A percentile compares a stretch with the other conserved stretches of the same genome.
These are phyloP conservation scores for Boletus pseudo-olivaceus DNA, from an alignment of 768 basidiomycete species.

Conservation along the genomic window DNA sequence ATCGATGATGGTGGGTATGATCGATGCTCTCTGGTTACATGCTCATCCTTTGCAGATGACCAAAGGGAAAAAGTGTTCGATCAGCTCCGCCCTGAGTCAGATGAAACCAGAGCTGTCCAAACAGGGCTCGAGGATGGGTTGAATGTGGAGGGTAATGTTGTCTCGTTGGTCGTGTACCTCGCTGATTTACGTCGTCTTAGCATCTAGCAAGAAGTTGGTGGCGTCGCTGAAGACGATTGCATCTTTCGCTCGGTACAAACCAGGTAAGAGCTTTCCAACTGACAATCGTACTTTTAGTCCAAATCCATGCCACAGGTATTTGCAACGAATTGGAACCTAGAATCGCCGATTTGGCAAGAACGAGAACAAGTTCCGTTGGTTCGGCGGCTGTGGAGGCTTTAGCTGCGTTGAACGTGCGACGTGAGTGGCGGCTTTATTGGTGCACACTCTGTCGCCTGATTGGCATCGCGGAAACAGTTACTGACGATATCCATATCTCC, in stretches of 20 bases:
- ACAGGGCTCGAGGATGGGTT: not conserved
- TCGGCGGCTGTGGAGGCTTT: not conserved
- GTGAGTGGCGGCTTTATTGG: not conserved
- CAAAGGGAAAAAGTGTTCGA: not conserved
- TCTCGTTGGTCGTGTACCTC: not conserved
- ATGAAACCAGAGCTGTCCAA: not conserved
- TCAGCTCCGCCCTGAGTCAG: not conserved
- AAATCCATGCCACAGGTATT: not conserved
- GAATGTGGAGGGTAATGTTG: not conserved
- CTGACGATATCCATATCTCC: not conserved
- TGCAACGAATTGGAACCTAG: not conserved
- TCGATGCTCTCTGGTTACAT: not conserved
- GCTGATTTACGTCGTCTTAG: not conserved
- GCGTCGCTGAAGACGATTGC: not conserved
- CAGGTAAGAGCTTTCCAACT: not conserved
- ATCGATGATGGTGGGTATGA: not conserved
- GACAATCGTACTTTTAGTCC: not conserved
- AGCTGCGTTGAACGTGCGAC: not conserved
- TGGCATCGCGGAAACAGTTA: not conserved
- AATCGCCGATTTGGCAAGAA: not conserved
- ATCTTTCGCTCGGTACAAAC: not conserved
- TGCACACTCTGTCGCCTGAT: not conserved
- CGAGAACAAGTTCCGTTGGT: not conserved
- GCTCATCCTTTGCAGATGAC: not conserved
- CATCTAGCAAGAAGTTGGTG: not conserved